Evolutionary conservation across 495 filamentous ascomycete genomes (phyloP).

Genomic region (Neurospora tetraspora): DNA sequence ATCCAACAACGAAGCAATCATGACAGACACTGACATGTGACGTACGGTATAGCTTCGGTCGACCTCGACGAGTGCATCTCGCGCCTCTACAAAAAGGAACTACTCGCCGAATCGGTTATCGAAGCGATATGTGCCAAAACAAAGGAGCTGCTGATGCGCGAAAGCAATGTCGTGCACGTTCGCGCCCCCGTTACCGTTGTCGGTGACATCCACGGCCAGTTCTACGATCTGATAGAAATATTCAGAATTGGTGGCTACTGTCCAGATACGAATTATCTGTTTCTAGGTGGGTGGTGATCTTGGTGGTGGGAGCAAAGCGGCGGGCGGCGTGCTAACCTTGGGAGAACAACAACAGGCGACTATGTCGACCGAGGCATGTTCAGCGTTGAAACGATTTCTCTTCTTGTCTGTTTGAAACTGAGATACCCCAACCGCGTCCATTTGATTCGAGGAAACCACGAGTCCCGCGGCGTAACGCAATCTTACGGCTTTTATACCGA

Average conservation of each 20-base stretch:
- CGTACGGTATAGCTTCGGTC: constrained; percentile 59
- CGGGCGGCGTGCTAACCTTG: neutral
- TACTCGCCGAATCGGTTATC: constrained; percentile 93
- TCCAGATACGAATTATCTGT: constrained; percentile 96
- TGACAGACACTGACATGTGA: neutral
- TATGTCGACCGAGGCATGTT: constrained; percentile 97
- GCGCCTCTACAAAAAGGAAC: constrained; percentile 88
- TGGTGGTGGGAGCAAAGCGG: neutral
- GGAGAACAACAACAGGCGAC: constrained; percentile 51
- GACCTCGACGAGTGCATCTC: constrained; percentile 97
- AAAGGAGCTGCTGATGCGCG: constrained; percentile 96
- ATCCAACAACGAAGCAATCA: neutral
- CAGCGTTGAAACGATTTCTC: constrained; percentile 92
- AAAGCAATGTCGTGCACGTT: constrained; percentile 99
- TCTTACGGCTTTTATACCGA: constrained; percentile 99
- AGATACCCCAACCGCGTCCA: constrained; percentile 87
- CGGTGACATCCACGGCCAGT: constrained; percentile 97
- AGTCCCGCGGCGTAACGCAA: constrained; percentile 93
- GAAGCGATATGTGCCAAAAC: constrained; percentile 99
- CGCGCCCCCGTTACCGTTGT: constrained; percentile 95
- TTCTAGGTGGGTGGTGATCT: constrained; percentile 57
- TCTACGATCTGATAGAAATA: constrained; percentile 97
- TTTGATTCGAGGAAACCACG: constrained; percentile 93
- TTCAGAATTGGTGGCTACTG: constrained; percentile 96
- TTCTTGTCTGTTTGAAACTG: constrained; percentile 89